Evolutionary conservation across 441 rosid genomes (phyloP).

Genomic region (Pelargonium cotyledonis): DNA sequence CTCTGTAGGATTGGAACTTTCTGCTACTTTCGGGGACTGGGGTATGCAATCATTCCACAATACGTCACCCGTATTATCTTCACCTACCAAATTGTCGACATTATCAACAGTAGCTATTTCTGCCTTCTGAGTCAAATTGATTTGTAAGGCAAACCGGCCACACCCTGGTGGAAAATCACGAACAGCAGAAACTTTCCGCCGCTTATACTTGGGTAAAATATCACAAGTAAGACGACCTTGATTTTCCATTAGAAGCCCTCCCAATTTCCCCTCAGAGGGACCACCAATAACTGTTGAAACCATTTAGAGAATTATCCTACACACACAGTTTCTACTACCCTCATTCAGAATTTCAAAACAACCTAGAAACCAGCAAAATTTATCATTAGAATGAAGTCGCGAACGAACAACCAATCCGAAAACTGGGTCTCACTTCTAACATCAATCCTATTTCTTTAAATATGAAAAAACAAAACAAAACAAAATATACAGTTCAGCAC

Average conservation of each 20-base stretch:
- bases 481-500: too few relatives aligned
- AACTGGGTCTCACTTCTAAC: background rate
- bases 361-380: background rate
- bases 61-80: background rate
- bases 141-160: constrained; percentile 1
- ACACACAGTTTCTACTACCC: background rate
- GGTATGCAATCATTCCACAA: background rate
- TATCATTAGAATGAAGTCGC: background rate
- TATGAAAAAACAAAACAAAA: too few relatives aligned
- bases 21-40: background rate
- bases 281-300: background rate
- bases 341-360: background rate
- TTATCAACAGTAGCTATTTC: background rate
- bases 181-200: constrained; percentile 3
- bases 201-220: background rate
- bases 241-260: background rate
- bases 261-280: background rate
- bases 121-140: background rate
- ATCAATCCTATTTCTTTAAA: too few relatives aligned
- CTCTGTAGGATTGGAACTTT: background rate
- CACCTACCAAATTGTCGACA: background rate
- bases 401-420: background rate
- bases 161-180: constrained; percentile 4
- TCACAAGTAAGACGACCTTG: background rate
- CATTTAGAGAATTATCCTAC: background rate